Conservation (phyloP, 2,329 filamentous ascomycete species). For the Arachnopeziza araneosa region DNA sequence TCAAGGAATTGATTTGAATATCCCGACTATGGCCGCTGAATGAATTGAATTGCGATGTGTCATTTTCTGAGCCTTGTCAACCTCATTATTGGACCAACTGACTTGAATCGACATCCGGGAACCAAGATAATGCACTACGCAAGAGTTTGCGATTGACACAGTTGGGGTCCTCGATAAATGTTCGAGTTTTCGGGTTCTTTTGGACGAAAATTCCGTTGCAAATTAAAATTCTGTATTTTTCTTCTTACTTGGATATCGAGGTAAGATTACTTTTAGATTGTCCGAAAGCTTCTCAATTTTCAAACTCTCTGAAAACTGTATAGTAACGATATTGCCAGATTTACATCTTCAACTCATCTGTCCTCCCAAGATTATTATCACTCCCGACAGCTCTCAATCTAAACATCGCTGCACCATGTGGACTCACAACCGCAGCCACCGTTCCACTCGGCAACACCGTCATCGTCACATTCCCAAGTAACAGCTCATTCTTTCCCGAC, state of each 20-base stretch:
- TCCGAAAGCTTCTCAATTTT: slow-evolving; percentile 64
- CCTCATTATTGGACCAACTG: slow-evolving; percentile 87
- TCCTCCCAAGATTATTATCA: slow-evolving; percentile 29
- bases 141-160: no score
- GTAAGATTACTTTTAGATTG: no score
- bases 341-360: slow-evolving; percentile 39
- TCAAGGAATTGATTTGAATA: slow-evolving; percentile 94
- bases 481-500: slow-evolving; percentile 34
- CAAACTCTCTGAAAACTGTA: slow-evolving; percentile 98
- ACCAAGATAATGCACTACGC: no score
- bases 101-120: slow-evolving; percentile 46
- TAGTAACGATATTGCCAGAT: slow-evolving; percentile 73
- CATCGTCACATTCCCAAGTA: slow-evolving; percentile 42
- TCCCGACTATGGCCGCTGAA: slow-evolving; percentile 75
- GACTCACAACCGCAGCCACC: slow-evolving; percentile 38
- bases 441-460: slow-evolving; percentile 39
- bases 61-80: slow-evolving; percentile 95
- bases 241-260: no score
- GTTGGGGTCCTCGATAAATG: no score
- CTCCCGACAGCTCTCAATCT: slow-evolving; percentile 36
- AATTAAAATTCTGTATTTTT: no score
- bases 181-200: no score
- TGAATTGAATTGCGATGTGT: background rate
- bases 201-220: no score
- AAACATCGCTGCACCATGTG: slow-evolving; percentile 46